Conservation (phyloP, 164 flowering plant species). For the grape (Vitis vinifera) region DNA sequence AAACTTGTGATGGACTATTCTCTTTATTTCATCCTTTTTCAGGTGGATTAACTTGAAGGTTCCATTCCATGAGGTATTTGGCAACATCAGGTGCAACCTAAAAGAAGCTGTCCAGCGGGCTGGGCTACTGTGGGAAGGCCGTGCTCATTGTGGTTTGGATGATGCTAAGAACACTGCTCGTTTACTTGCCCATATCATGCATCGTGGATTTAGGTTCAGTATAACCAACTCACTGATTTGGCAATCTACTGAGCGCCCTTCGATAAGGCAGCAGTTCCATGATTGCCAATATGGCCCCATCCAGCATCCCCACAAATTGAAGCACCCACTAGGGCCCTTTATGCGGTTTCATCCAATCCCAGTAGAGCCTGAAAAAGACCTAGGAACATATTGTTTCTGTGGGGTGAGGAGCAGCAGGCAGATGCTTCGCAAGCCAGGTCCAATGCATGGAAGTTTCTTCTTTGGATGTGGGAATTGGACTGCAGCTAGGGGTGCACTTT, state of each 20-base stretch:
- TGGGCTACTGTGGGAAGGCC: slow-evolving; percentile 95
- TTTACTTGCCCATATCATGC: slow-evolving; percentile 74
- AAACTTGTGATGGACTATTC: no score
- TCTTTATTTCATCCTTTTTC: slow-evolving; percentile 2
- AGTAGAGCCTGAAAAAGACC: no score
- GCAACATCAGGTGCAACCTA: slow-evolving; percentile 73
- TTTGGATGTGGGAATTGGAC: slow-evolving; percentile 96
- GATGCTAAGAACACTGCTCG: slow-evolving; percentile 97
- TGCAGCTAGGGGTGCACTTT: slow-evolving; percentile 64
- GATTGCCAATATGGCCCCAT: slow-evolving; percentile 21
- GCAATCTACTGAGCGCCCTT: slow-evolving; percentile 43
- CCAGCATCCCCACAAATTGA: slow-evolving; percentile 31
- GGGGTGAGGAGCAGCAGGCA: slow-evolving; percentile 70
- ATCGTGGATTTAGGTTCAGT: slow-evolving; percentile 67
- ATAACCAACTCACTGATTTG: slow-evolving; percentile 77
- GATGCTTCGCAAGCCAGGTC: slow-evolving; percentile 71
- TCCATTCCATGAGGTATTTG: slow-evolving; percentile 87
- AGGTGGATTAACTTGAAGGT: slow-evolving; percentile 97
- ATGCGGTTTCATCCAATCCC: slow-evolving; percentile 29
- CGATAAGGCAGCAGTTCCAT: slow-evolving; percentile 38
- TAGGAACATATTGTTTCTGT: slow-evolving; percentile 54
- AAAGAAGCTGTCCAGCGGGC: slow-evolving; percentile 93
- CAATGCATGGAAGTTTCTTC: slow-evolving; percentile 73
- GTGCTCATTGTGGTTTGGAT: slow-evolving; percentile 96
- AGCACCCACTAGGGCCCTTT: slow-evolving; percentile 24